These are phyloP conservation scores for Fraxinus dipetala DNA, from an alignment of 305 asterid genomes.

Conservation along the genomic window DNA sequence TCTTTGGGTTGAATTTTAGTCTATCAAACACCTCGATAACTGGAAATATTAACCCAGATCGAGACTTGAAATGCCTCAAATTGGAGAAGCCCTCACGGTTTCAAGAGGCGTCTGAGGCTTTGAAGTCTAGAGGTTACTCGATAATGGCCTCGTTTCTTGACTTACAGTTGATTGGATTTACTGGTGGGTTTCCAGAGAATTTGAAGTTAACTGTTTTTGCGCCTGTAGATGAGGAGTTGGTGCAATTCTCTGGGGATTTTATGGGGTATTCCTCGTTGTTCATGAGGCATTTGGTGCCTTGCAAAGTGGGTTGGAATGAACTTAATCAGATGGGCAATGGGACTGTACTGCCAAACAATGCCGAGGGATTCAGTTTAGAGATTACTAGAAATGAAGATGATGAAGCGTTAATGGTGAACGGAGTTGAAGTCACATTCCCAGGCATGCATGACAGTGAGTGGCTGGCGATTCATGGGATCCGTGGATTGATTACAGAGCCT, in stretches of 20 bases:
- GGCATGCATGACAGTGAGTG: constrained; percentile 56
- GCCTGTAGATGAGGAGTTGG: constrained; percentile 54
- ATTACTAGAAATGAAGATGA: constrained; percentile 30
- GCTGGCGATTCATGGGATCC: constrained; percentile 68
- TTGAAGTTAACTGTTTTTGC: constrained; percentile 60
- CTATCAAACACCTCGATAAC: not conserved
- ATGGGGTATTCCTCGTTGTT: constrained; percentile 42
- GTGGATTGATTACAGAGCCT: constrained; percentile 43
- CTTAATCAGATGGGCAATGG: constrained; percentile 42
- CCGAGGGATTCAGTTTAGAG: constrained; percentile 43
- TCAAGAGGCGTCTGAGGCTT: constrained; percentile 41
- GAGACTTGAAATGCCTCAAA: constrained; percentile 35
- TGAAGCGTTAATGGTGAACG: constrained; percentile 50
- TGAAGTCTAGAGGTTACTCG: constrained; percentile 65
- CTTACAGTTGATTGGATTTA: constrained; percentile 57
- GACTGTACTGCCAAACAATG: constrained; percentile 38
- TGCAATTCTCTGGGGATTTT: constrained; percentile 47
- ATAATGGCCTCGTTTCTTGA: constrained; percentile 69
- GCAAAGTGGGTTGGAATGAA: constrained; percentile 53
- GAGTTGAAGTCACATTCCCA: constrained; percentile 52
- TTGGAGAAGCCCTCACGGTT: constrained; percentile 38
- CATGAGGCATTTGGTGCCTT: constrained; percentile 65
- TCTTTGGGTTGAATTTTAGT: constrained; percentile 44
- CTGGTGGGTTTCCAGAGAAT: constrained; percentile 17
- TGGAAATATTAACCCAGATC: not conserved